Conservation (phyloP, 2,329 filamentous ascomycete species). For the Samsoniella hepiali region DNA sequence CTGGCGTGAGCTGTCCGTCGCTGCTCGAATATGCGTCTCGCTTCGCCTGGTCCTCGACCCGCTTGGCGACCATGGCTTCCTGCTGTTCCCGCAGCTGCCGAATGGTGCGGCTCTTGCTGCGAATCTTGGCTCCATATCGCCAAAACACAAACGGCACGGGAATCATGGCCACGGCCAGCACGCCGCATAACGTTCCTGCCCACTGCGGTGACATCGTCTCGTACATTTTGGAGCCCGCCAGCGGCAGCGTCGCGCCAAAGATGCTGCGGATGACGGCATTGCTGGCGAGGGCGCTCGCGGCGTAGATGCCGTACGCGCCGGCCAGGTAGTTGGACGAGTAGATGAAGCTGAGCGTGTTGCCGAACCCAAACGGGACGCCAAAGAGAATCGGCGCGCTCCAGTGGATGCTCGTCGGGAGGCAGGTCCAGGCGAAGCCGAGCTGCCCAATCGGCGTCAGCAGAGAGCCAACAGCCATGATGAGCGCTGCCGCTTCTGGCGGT, state of each 20-base stretch:
- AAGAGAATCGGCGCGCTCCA: constrained; percentile 79
- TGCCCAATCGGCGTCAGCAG: constrained; percentile 73
- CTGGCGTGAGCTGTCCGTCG: constrained; percentile 6
- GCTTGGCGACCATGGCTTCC: constrained; percentile 33
- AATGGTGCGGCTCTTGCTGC: constrained; percentile 49
- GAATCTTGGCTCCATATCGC: constrained; percentile 52
- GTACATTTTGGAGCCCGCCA: constrained; percentile 63
- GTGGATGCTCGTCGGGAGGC: constrained; percentile 70
- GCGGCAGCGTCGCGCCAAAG: constrained; percentile 20
- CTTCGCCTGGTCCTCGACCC: constrained; percentile 31
- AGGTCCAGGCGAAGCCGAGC: constrained; percentile 86
- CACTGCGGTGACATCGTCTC: constrained; percentile 66
- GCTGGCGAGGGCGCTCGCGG: constrained; percentile 74
- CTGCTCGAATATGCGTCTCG: constrained; percentile 20
- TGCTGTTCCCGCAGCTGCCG: constrained; percentile 44
- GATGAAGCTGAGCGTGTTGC: constrained; percentile 77
- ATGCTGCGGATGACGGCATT: constrained; percentile 52
- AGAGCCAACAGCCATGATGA: constrained; percentile 74
- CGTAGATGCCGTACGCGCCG: constrained; percentile 75
- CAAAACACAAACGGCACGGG: constrained; percentile 82
- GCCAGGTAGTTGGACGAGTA: constrained; percentile 79
- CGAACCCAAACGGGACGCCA: constrained; percentile 74
- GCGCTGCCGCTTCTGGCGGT: constrained; percentile 76
- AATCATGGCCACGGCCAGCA: constrained; percentile 70
- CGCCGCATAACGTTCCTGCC: constrained; percentile 71